Conservation (phyloP, 768 basidiomycete species). For the Pisolithus orientalis region DNA sequence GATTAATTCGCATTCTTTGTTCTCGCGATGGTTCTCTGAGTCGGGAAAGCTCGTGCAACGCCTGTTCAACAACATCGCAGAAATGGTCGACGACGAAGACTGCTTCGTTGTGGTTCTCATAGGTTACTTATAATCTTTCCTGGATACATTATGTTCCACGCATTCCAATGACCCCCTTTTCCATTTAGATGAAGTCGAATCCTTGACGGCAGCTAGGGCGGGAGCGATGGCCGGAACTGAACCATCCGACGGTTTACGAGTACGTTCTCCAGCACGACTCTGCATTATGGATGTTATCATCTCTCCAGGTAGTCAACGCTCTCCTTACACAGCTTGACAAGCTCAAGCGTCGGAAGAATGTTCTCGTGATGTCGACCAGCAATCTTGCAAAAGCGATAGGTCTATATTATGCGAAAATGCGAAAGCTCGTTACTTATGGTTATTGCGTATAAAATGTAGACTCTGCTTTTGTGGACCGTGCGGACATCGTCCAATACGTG, state of each 20-base stretch:
- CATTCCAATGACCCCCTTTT: conserved; percentile 2
- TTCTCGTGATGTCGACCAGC: conserved; percentile 92
- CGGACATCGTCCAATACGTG: conserved; percentile 93
- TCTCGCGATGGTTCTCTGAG: conserved; percentile 99
- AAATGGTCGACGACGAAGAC: conserved; percentile 88
- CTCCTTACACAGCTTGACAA: conserved; percentile 96
- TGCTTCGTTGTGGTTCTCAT: conserved; percentile 93
- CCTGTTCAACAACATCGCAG: conserved; percentile 82
- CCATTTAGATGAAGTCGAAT: conserved; percentile 87
- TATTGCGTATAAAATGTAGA: conserved; percentile 41
- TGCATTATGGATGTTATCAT: background rate
- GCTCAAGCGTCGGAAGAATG: conserved; percentile 87
- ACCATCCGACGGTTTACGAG: conserved; percentile 89
- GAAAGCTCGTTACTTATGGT: background rate
- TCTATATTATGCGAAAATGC: conserved; percentile 26
- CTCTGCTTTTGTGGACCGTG: conserved; percentile 92
- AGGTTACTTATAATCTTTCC: conserved; percentile 37
- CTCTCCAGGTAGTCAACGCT: conserved; percentile 86
- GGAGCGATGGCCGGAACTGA: conserved; percentile 95
- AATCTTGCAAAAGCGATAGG: conserved; percentile 94
- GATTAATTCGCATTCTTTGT: conserved; percentile 97
- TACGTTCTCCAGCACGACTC: conserved; percentile 20
- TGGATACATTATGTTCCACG: background rate
- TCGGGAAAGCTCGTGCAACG: conserved; percentile 97
- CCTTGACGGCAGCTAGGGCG: conserved; percentile 88